Conservation (phyloP, 1,284 basidiomycete genomes). For the Tylopilus orsonianus region DNA sequence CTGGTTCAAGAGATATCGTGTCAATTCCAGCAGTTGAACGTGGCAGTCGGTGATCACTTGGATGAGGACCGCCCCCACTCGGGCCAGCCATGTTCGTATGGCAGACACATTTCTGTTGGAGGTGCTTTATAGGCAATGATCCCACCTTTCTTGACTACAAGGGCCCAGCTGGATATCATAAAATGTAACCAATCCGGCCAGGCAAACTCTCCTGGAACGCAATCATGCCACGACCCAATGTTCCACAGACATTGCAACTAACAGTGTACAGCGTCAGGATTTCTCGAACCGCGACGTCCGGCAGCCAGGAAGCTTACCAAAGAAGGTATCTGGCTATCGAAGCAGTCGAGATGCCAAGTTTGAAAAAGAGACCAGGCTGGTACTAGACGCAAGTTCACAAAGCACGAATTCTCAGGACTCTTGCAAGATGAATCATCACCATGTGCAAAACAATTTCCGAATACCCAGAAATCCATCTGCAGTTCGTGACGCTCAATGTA, state of each 20-base stretch:
- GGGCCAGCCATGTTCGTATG: conserved; percentile 21
- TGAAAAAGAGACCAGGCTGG: conserved; percentile 38
- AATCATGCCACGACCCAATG: conserved; percentile 35
- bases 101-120: conserved; percentile 17
- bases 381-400: conserved; percentile 43
- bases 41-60: conserved; percentile 44
- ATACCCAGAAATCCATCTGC: conserved; percentile 48
- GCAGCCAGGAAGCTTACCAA: conserved; percentile 6
- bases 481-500: conserved; percentile 31
- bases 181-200: conserved; percentile 33
- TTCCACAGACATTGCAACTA: background rate
- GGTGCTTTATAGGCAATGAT: conserved; percentile 33
- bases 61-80: conserved; percentile 41
- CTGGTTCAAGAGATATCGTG: conserved; percentile 37
- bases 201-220: conserved; percentile 35
- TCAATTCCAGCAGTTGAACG: conserved; percentile 40
- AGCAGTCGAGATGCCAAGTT: conserved; percentile 17
- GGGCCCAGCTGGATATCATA: conserved; percentile 33
- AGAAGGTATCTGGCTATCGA: background rate
- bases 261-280: background rate
- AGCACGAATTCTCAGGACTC: conserved; percentile 48
- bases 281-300: background rate
- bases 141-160: conserved; percentile 27
- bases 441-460: background rate
- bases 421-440: background rate